Evolutionary conservation across 345 rosid species (phyloP), one percentile per base, ranked within the genome.

Genomic region (Moringa oleifera): DNA sequence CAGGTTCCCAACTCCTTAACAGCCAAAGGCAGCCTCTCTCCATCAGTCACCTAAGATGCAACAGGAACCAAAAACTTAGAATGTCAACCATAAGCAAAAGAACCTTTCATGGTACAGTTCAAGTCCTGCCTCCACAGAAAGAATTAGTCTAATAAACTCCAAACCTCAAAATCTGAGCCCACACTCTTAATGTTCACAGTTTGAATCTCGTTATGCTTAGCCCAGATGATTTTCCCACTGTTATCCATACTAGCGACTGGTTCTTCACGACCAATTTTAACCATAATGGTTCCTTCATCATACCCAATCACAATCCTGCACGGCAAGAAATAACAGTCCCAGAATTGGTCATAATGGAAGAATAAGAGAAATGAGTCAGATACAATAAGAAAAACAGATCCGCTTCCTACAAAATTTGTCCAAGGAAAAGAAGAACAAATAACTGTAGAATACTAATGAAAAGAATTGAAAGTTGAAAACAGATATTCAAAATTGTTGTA

Each of bases 201-300:
- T 77, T 95, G 99, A 75, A 95, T 85, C 79, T 95, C 99, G 81
- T 95, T 95, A 73, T 91, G 99, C 84, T 91, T 95, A 24, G 99
- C 98, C 99, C 99, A 95, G 71, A 91, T 91, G 77, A 95, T 91
- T 79, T 95, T 95, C 61, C 99, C 99, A 62, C 94, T 85, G 70
- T 81, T 95, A 72, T 95, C 99, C 99, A 95, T 95, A 78, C 99
- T 95, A 57, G 99, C 97, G 18, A 95, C 97, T 70, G 99, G 99
- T 61, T 82, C 88, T 77, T 95, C 99, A 51, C 94, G 87, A 57
- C 99, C 99, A 52, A 95, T 85, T 86, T 95, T 95, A 64, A 95
- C 95, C 99, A 95, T 95, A 63, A 95, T 91, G 67, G 94, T 91
- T 83, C 99, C 99, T 80, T 95, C 99, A 75, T 95, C 99, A 79